phyloP scores from a whole-genome alignment of 2,329 filamentous ascomycete genomes.

The Graphiopsis chlorocephala region DNA sequence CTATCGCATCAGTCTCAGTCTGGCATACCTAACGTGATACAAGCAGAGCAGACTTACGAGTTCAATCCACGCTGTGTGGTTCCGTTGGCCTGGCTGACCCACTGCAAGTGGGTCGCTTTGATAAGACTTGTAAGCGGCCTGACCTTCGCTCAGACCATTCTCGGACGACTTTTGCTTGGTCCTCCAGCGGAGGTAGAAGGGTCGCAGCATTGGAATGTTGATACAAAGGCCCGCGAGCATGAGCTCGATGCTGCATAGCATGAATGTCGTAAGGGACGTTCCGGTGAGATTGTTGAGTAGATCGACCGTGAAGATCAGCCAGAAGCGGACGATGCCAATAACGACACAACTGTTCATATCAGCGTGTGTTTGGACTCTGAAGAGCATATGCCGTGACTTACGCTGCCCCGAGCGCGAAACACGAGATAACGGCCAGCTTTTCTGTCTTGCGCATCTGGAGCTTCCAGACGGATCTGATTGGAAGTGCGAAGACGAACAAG shows the following conservation, averaged over 20 bases:
- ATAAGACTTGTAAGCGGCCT: not conserved
- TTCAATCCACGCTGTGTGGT: slow-evolving; percentile 10
- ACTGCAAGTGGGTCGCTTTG: not conserved
- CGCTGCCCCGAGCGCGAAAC: slow-evolving; percentile 10
- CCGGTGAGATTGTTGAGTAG: slow-evolving; percentile 7
- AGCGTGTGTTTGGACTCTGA: not conserved
- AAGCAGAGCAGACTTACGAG: not conserved
- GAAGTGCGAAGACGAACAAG: slow-evolving; percentile 1
- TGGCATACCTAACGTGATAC: not conserved
- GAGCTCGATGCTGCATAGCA: slow-evolving; percentile 8
- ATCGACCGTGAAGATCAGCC: slow-evolving; percentile 9
- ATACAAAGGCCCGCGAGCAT: slow-evolving; percentile 11
- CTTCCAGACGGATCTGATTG: slow-evolving; percentile 7
- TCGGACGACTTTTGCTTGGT: not conserved
- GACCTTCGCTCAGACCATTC: not conserved
- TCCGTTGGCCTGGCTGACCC: not conserved
- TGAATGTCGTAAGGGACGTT: slow-evolving; percentile 11
- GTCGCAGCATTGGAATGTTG: slow-evolving; percentile 10
- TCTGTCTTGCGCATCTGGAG: slow-evolving; percentile 15
- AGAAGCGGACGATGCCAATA: slow-evolving; percentile 14
- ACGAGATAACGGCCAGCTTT: slow-evolving; percentile 3
- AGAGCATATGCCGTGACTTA: not conserved
- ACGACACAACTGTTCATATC: slow-evolving; percentile 3
- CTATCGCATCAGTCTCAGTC: not conserved
- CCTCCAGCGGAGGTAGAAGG: slow-evolving; percentile 14